Evolutionary conservation across 23 red algal species (phyloP).

Genomic region (Rhodosorus marinus): DNA sequence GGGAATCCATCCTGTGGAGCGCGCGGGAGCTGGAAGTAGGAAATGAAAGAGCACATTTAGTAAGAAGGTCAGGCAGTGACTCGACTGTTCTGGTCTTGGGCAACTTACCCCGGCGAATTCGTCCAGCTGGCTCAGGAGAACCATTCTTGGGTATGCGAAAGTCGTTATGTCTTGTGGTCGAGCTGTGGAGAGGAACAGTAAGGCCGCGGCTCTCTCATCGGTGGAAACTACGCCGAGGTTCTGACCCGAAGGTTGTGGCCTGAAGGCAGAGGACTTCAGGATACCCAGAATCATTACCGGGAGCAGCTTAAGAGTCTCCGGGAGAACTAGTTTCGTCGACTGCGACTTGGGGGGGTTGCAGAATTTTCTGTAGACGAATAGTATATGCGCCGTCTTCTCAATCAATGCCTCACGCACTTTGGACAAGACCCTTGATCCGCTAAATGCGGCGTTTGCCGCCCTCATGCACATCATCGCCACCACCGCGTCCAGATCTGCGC

Average conservation of each 20-base stretch:
- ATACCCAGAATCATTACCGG: conserved; percentile 76
- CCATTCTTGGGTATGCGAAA: conserved; percentile 60
- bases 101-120: conserved; percentile 37
- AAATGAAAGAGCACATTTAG: too few species aligned
- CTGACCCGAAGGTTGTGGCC: too few species aligned
- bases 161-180: conserved; percentile 15
- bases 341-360: conserved; percentile 40
- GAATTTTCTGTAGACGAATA: conserved; percentile 80
- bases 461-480: conserved; percentile 35
- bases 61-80: too few species aligned
- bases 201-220: conserved; percentile 26
- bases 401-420: conserved; percentile 58
- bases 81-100: too few species aligned
- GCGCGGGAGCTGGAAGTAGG: too few species aligned
- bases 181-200: conserved; percentile 17
- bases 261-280: conserved; percentile 66
- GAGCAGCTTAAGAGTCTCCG: conserved; percentile 68
- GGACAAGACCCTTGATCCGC: conserved; percentile 34
- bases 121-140: conserved; percentile 21
- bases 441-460: conserved; percentile 28
- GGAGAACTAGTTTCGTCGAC: conserved; percentile 72
- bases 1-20: too few species aligned
- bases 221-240: conserved; percentile 22
- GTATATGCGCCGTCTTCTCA: conserved; percentile 33
- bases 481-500: conserved; percentile 54